These are phyloP conservation scores for Usnea hakonensis DNA, from an alignment of 495 filamentous ascomycete genomes.

Conservation along the genomic window DNA sequence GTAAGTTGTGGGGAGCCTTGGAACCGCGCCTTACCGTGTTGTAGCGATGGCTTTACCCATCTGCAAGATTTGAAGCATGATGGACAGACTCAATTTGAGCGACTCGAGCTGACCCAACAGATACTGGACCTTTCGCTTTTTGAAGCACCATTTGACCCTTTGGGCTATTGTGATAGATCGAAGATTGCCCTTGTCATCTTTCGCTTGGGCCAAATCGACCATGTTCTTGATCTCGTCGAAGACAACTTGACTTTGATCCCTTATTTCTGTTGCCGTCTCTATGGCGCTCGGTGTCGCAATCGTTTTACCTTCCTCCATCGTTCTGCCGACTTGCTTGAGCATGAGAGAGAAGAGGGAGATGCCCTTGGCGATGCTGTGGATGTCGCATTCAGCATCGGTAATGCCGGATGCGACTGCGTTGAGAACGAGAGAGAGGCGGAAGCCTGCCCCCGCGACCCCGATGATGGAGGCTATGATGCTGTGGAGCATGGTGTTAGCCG, in stretches of 20 bases:
- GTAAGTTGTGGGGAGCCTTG: neutral
- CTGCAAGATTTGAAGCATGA: conserved; percentile 37
- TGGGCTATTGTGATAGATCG: conserved; percentile 32
- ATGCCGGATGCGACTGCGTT: conserved; percentile 39
- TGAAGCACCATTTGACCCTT: conserved; percentile 39
- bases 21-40: conserved; percentile 12
- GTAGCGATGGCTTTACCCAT: conserved; percentile 29
- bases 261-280: conserved; percentile 37
- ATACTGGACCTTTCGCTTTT: conserved; percentile 39
- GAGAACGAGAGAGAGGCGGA: conserved; percentile 38
- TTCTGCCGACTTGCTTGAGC: conserved; percentile 36
- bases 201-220: conserved; percentile 33
- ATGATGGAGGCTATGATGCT: conserved; percentile 29
- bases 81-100: conserved; percentile 38
- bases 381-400: conserved; percentile 38
- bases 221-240: conserved; percentile 42
- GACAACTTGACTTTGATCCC: conserved; percentile 33
- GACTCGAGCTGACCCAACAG: conserved; percentile 40
- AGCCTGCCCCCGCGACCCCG: conserved; percentile 36
- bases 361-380: conserved; percentile 41
- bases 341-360: conserved; percentile 39
- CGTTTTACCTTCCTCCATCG: conserved; percentile 28
- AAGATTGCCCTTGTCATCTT: conserved; percentile 29
- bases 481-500: conserved; percentile 2
- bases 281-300: conserved; percentile 29